Base-by-base conservation (phyloP, 129 eudicot species). In the Chrysanthemum lavandulifolium region DNA sequence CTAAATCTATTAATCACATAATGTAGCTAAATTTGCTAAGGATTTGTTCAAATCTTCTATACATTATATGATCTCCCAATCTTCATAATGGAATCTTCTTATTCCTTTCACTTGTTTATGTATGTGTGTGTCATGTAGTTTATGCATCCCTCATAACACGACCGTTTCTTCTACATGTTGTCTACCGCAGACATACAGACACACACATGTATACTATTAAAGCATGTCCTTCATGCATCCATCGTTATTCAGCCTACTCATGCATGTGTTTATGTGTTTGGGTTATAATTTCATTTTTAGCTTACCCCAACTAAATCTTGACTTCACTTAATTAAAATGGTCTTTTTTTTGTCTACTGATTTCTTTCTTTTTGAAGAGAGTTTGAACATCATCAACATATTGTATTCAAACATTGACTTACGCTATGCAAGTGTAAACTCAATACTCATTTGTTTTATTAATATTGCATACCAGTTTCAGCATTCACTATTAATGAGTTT, bases 401-500 rank as follows among this genome's bases (percentile, higher is more conserved):
- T 36, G 9, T 36, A 6, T 36, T 36, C 9, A 36, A 36, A 36
- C 45, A 9, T 36, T 7, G 0, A 7, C 9, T 36, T 36, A 31
- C 45, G 6, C 5, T 36, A 5, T 36, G 43, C 43, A 5, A 36
- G 8, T 36, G 8, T 36, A 36, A 8, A 64, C 69, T 61, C n/a
- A 13, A 29, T 61, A 27, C 67, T 61, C 10, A 3, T 13, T 10
- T 15, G 19, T 10, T 7, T 16, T n/a, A 13, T 68, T 31, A 4
- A 18, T 21, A 73, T 10, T 3, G 10, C 40, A 27, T n/a, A 19
- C 36, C 50, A 25, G 29, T 54, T 62, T 59, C 40, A 64, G 23
- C 73, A 65, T 13, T 19, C 31, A 4, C 65, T n/a, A n/a, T n/a
- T 65, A 36, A 74, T n/a, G 65, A 19, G 62, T n/a, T n/a, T n/a